These are phyloP conservation scores for Fusarium algeriense DNA, from an alignment of 2,329 filamentous ascomycete species.

Conservation along the genomic window DNA sequence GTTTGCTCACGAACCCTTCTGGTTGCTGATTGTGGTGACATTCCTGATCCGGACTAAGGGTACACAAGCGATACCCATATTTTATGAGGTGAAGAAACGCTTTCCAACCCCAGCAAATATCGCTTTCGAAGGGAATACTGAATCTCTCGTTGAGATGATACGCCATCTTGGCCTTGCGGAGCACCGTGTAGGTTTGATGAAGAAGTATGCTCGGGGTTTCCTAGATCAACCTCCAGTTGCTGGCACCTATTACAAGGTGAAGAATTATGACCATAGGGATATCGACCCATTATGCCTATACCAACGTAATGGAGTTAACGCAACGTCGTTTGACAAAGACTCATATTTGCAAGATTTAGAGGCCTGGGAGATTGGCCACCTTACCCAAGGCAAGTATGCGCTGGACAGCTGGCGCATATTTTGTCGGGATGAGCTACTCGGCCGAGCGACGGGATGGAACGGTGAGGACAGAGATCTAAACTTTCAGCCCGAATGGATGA, in stretches of 20 bases:
- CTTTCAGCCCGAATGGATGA: constrained; percentile 92
- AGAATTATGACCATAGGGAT: constrained; percentile 59
- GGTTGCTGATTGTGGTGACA: constrained; percentile 83
- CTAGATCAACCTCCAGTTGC: constrained; percentile 70
- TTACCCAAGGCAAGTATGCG: constrained; percentile 85
- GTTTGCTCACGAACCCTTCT: constrained; percentile 80
- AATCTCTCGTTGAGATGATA: constrained; percentile 72
- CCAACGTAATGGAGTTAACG: neutral
- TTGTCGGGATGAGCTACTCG: constrained; percentile 82
- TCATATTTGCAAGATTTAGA: constrained; percentile 47
- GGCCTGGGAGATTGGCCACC: constrained; percentile 86
- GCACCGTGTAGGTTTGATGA: constrained; percentile 74
- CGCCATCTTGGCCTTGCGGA: constrained; percentile 77
- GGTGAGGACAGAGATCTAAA: constrained; percentile 63
- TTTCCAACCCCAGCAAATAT: constrained; percentile 77
- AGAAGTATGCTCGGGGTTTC: constrained; percentile 79
- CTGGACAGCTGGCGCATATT: constrained; percentile 95
- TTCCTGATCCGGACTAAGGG: constrained; percentile 88
- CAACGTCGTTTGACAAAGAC: constrained; percentile 5
- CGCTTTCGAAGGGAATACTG: constrained; percentile 61
- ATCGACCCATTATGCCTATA: constrained; percentile 36
- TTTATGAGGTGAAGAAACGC: constrained; percentile 73
- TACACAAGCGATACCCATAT: constrained; percentile 78
- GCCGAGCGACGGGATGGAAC: constrained; percentile 74
- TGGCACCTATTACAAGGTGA: constrained; percentile 66